Conservation (phyloP, 2,329 filamentous ascomycete species). For the Emydomyces testavorans region DNA sequence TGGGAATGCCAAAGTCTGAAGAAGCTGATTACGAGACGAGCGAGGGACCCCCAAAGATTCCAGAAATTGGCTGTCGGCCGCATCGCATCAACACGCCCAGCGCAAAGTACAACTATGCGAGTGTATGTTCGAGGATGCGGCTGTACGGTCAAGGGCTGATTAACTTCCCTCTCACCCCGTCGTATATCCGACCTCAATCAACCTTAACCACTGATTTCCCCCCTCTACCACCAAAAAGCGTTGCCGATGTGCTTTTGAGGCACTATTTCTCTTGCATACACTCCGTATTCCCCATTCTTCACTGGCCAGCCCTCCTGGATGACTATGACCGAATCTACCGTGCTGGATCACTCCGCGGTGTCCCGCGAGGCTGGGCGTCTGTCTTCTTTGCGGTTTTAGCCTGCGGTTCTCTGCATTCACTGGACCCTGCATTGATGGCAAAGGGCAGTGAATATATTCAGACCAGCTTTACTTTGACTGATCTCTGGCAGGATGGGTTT, state of each 20-base stretch:
- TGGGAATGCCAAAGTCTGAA: slow-evolving; percentile 46
- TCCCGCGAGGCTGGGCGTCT: slow-evolving; percentile 60
- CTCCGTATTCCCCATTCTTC: slow-evolving; percentile 68
- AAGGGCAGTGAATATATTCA: slow-evolving; percentile 59
- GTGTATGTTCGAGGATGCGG: slow-evolving; percentile 60
- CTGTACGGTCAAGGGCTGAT: slow-evolving; percentile 67
- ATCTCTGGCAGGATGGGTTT: slow-evolving; percentile 71
- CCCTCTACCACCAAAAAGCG: slow-evolving; percentile 56
- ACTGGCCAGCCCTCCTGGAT: slow-evolving; percentile 72
- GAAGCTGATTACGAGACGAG: slow-evolving; percentile 31
- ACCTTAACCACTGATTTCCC: slow-evolving; percentile 47
- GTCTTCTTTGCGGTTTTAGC: slow-evolving; percentile 76
- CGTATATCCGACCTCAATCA: slow-evolving; percentile 41
- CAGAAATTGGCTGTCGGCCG: slow-evolving; percentile 55
- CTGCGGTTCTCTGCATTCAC: slow-evolving; percentile 63
- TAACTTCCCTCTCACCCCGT: slow-evolving; percentile 61
- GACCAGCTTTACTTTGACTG: slow-evolving; percentile 55
- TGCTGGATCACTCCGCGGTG: slow-evolving; percentile 47
- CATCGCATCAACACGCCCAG: slow-evolving; percentile 51
- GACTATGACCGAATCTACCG: slow-evolving; percentile 69
- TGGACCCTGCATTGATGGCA: slow-evolving; percentile 45
- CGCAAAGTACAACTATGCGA: slow-evolving; percentile 52
- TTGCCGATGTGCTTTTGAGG: slow-evolving; percentile 60
- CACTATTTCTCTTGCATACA: slow-evolving; percentile 70
- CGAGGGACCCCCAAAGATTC: slow-evolving; percentile 45